Conservation (phyloP, 768 basidiomycete species). For the Panaeolus cyanescens region DNA sequence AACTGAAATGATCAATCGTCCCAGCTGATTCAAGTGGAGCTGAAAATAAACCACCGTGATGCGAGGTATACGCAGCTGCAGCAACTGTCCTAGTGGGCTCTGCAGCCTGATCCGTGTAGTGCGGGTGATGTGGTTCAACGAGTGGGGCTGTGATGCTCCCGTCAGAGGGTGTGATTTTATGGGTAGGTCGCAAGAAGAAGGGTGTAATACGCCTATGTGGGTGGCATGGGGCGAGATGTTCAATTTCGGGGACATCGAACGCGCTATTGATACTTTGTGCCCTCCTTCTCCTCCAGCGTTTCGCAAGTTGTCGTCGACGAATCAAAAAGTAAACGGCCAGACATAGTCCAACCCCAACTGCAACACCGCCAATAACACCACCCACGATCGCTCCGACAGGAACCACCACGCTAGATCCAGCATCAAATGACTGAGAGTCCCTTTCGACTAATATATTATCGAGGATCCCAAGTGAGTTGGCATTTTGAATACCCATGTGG, state of each 20-base stretch:
- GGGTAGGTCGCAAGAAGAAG: not conserved
- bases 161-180: not conserved
- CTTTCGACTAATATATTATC: too few species aligned
- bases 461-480: not conserved
- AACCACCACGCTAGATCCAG: too few species aligned
- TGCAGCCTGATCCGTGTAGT: not conserved
- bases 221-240: not conserved
- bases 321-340: not conserved
- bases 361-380: constrained; percentile 3
- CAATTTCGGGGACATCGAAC: not conserved
- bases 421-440: too few species aligned
- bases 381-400: constrained; percentile 7
- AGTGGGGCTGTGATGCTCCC: not conserved
- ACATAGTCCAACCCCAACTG: not conserved
- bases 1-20: not conserved
- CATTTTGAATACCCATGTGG: not conserved
- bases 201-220: not conserved
- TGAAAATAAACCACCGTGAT: not conserved
- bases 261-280: not conserved
- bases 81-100: not conserved
- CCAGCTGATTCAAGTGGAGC: not conserved
- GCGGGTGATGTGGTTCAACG: not conserved
- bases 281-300: not conserved
- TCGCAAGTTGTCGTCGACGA: not conserved
- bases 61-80: not conserved